These are phyloP conservation scores for Symbiodinium natans DNA, from an alignment of 73 alveolate genomes.

Conservation along the genomic window DNA sequence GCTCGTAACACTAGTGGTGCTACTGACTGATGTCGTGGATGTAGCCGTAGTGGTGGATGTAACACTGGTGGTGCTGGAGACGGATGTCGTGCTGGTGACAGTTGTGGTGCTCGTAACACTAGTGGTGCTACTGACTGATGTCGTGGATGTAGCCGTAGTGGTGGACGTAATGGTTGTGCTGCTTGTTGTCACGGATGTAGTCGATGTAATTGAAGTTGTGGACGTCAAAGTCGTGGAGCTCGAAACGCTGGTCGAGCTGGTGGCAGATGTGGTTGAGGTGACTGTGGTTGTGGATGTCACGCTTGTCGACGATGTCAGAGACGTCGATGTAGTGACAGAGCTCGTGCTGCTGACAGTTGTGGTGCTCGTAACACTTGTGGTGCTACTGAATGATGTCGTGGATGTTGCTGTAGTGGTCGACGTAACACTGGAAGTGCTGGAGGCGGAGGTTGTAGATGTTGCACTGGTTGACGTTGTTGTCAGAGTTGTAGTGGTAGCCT, in stretches of 20 bases:
- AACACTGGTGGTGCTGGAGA: background rate
- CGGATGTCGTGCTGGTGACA: slow-evolving; percentile 11
- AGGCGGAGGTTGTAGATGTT: slow-evolving; percentile 2
- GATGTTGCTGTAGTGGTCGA: background rate
- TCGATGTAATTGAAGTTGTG: background rate
- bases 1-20: background rate
- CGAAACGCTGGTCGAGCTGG: background rate
- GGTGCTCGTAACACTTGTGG: background rate
- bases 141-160: background rate
- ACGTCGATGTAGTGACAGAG: too few species aligned
- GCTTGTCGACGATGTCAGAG: too few species aligned
- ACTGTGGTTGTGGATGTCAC: background rate
- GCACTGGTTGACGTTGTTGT: background rate
- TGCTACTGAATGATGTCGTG: background rate
- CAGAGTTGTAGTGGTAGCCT: too few species aligned
- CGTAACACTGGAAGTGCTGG: background rate
- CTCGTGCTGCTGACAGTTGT: too few species aligned
- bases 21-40: slow-evolving; percentile 29
- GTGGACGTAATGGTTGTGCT: background rate
- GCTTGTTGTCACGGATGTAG: background rate
- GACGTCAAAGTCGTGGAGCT: background rate
- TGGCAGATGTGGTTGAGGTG: slow-evolving; percentile 18
- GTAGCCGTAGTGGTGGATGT: background rate
- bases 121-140: background rate
- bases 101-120: background rate